Evolutionary conservation across 2,329 filamentous ascomycete genomes (phyloP).

Genomic region (Monilinia aucupariae): DNA sequence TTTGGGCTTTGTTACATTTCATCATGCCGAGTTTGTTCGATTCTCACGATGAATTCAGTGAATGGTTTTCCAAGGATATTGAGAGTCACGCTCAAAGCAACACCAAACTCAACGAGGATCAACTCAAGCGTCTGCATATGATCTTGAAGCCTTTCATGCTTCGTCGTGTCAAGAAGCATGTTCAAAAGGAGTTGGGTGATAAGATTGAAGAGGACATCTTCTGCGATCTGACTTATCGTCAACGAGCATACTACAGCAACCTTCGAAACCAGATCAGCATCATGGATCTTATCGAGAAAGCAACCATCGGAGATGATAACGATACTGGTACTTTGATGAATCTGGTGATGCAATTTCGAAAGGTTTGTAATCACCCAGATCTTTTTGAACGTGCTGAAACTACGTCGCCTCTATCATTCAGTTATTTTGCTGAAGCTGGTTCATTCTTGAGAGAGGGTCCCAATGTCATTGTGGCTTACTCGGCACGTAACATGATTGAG

Average conservation of each 20-base stretch:
- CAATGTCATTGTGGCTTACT: conserved; percentile 77
- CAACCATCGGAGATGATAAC: conserved; percentile 85
- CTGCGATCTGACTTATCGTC: conserved; percentile 93
- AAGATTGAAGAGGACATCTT: conserved; percentile 97
- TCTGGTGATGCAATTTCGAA: conserved; percentile 98
- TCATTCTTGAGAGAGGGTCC: conserved; percentile 88
- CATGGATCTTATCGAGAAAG: conserved; percentile 97
- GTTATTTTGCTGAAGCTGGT: conserved; percentile 89
- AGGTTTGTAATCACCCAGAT: conserved; percentile 98
- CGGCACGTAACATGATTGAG: conserved; percentile 78
- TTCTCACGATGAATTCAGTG: conserved; percentile 86
- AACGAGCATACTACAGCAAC: conserved; percentile 87
- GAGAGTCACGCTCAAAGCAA: conserved; percentile 98
- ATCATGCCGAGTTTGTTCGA: conserved; percentile 99
- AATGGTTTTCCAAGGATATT: conserved; percentile 94
- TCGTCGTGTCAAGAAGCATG: conserved; percentile 98
- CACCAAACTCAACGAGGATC: conserved; percentile 98
- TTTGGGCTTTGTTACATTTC: conserved; percentile 97
- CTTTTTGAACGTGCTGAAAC: conserved; percentile 93
- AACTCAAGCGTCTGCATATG: conserved; percentile 95
- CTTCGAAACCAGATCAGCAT: conserved; percentile 96
- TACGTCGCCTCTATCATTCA: conserved; percentile 74
- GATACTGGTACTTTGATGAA: conserved; percentile 98
- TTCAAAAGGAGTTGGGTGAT: conserved; percentile 97
- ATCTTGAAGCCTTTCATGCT: conserved; percentile 99